Evolutionary conservation across 2,329 filamentous ascomycete genomes (phyloP), one percentile per base, ranked within the genome.

Genomic region (Aspergillus novofumigatus): DNA sequence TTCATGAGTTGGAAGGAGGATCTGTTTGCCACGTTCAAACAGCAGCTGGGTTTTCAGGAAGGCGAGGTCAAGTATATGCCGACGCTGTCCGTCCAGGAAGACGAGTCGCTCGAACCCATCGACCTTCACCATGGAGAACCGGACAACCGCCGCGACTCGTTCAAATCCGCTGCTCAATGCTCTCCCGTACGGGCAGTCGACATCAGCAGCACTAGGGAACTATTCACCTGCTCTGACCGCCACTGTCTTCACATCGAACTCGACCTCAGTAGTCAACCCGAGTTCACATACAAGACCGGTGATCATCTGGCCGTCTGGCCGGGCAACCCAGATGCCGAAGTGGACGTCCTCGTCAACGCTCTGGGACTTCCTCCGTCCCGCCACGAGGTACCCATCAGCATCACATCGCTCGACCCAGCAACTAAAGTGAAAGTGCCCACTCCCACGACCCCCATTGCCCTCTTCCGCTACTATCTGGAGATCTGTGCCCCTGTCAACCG

Each of bases 1-100:
- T 97, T 96, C 73, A 78, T 97, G 68, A 88, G 91, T 56, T 97
- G 92, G 92, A 97, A 96, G 77, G 92, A 97, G 65, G 88, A 90
- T 58, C 94, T 97, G 88, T 97, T 92, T 89, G 79, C 82, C 62
- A 86, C 87, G 56, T 81, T 97, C 54, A 82, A 87, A 23, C 82
- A 87, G 63, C 86, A 88, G 72, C 88, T 97, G 83, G 84, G 86
- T 35, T 80, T 96, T 54, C 87, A 95, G 74, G 92, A 97, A 77
- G 89, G 90, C 55, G 91, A 96, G 72, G 89, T 89, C 54, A 87
- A 93, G 54, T 97, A 96, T 72, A 90, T 96, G 73, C 91, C 93
- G 52, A 85, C 89, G 55, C 91, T 95, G 68, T 83, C 85, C 65
- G 86, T 96, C 65, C 83, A 92, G 62, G 84, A 85, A 60, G 84